Evolutionary conservation across 805 yeast species (phyloP).

Genomic region (Danielozyma ontarioensis): DNA sequence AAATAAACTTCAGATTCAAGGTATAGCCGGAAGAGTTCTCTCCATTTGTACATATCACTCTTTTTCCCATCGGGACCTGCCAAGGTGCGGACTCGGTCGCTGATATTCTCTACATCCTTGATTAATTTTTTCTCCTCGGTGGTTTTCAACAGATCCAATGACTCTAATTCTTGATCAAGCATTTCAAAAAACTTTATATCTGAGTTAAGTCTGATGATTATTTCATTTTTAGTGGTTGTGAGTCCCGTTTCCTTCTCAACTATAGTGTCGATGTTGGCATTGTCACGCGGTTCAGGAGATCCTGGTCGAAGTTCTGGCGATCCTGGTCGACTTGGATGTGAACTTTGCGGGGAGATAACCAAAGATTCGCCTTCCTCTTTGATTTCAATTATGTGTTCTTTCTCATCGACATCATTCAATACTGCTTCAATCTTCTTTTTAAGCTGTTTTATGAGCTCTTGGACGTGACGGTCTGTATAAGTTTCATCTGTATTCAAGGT

Average conservation of each 20-base stretch:
- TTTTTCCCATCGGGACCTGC: slow-evolving; percentile 36
- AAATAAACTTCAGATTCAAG: slow-evolving; percentile 64
- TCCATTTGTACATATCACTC: slow-evolving; percentile 63
- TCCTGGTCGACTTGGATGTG: slow-evolving; percentile 6
- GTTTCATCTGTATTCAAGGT: slow-evolving; percentile 26
- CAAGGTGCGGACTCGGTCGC: slow-evolving; percentile 32
- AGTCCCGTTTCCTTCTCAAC: neutral
- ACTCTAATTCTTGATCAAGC: slow-evolving; percentile 49
- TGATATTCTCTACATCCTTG: slow-evolving; percentile 37
- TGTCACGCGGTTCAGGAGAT: slow-evolving; percentile 4
- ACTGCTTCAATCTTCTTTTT: slow-evolving; percentile 21
- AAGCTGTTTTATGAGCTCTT: slow-evolving; percentile 23
- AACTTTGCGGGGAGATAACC: slow-evolving; percentile 23
- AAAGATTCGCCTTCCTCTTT: slow-evolving; percentile 21
- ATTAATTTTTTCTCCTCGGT: slow-evolving; percentile 41
- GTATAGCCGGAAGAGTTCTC: slow-evolving; percentile 60
- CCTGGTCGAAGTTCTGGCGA: slow-evolving; percentile 5
- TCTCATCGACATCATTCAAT: slow-evolving; percentile 15
- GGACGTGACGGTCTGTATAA: slow-evolving; percentile 29
- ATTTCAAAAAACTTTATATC: slow-evolving; percentile 58
- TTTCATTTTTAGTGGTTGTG: slow-evolving; percentile 19
- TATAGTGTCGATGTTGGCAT: slow-evolving; percentile 2
- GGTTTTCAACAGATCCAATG: slow-evolving; percentile 39
- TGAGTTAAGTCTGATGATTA: slow-evolving; percentile 43
- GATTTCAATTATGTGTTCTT: slow-evolving; percentile 20